Base-by-base conservation (phyloP, 228 moss, liverwort and hornwort species). In the Sphagnum magellanicum region DNA sequence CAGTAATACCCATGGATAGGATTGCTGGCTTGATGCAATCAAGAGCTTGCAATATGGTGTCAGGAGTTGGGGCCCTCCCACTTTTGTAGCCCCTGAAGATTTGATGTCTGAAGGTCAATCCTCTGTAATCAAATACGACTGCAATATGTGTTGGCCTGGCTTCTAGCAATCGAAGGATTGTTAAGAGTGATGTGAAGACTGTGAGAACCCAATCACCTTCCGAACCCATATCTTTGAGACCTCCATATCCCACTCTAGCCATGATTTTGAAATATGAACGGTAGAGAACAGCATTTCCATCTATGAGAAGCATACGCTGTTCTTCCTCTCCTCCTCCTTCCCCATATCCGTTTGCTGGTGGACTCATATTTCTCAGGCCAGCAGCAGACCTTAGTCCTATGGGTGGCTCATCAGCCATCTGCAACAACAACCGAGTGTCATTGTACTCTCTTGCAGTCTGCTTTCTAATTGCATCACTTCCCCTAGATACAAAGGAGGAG, bases 221-320 rank as follows among this genome's bases (percentile, higher is more conserved):
- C 0, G 87, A 83, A 0, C 87, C 80, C 80, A 87, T 80, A 52
- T 87, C 87, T 47, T 80, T 80, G 10, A 87, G 70, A 15, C 80
- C 78, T 16, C 87, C 83, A 12, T 87, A 83, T 49, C 82, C 82
- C 50, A 83, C 87, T 83, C 83, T 85, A 61, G 92, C 77, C 79
- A 85, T 88, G 52, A 98, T 87, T 72, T 88, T 94, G 76, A 85
- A 92, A 51, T 98, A 98, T 0, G 98, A 88, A 17, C 98, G 88
- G 8, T 90, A 90, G 59, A 94, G 72, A 53, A 98, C 72, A 49
- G 93, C 88, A 55, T 93, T 90, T 50, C 98, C 94, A 59, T 98
- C 94, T 6, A 98, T 63, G 1, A 98, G 87, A 1, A 98, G 82
- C 16, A 98, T 69, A 16, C 89, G 83, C 5, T 32, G 32, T 32